Conservation (phyloP, 2,329 filamentous ascomycete species). For the Sclerotinia subarctica region DNA sequence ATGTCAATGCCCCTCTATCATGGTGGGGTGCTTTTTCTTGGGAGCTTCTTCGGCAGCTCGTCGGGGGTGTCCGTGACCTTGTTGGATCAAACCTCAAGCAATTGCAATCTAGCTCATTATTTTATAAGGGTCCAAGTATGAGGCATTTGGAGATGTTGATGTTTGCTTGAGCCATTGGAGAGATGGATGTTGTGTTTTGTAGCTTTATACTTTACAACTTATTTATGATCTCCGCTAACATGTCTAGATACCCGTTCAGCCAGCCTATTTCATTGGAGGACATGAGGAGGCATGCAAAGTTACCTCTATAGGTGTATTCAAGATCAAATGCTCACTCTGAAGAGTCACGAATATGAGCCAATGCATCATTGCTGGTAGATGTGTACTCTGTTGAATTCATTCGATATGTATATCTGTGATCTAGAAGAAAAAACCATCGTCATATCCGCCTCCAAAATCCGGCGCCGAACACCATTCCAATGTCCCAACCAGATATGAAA, state of each 20-base stretch:
- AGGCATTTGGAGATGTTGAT: background rate
- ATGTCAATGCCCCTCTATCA: slow-evolving; percentile 31
- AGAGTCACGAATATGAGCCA: background rate
- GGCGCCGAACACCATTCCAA: slow-evolving; percentile 15
- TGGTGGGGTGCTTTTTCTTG: slow-evolving; percentile 28
- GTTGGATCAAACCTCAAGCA: slow-evolving; percentile 12
- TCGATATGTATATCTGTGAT: background rate
- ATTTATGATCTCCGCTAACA: background rate
- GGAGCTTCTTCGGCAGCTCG: slow-evolving; percentile 12
- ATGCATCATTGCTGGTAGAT: background rate
- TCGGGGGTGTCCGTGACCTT: slow-evolving; percentile 10
- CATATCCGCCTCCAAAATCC: background rate
- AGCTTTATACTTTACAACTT: background rate
- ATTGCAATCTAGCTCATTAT: background rate
- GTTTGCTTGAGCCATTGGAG: background rate
- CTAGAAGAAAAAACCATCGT: background rate
- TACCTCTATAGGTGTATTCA: background rate
- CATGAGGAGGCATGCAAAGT: background rate
- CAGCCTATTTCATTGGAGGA: background rate
- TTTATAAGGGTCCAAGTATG: background rate
- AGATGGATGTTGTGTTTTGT: background rate
- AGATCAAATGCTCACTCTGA: background rate
- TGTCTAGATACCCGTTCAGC: background rate
- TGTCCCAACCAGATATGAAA: slow-evolving; percentile 6
- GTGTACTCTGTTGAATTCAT: background rate